phyloP scores from a whole-genome alignment of 305 asterid genomes.

The Plantago coronopus region DNA sequence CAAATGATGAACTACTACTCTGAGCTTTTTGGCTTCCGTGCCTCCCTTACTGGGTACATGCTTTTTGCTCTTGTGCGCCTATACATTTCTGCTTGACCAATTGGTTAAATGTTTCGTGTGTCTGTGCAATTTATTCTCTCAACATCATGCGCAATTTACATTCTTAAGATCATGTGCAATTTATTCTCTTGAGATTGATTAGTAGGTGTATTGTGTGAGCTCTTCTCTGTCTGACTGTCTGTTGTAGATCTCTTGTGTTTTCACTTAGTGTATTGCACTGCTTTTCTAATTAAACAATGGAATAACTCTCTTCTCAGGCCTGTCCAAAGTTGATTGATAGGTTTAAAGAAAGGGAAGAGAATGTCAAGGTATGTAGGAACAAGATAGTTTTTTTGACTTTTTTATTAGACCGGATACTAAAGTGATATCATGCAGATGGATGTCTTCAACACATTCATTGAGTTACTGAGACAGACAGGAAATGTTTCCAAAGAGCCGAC shows the following conservation, averaged over 20 bases:
- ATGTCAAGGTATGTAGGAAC: slow-evolving; percentile 72
- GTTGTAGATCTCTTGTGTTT: slow-evolving; percentile 12
- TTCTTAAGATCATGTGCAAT: no score
- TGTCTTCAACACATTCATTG: slow-evolving; percentile 88
- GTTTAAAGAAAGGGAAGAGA: slow-evolving; percentile 98
- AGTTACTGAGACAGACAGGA: slow-evolving; percentile 94
- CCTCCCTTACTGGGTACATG: neutral
- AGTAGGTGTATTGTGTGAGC: slow-evolving; percentile 5
- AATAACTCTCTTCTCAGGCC: slow-evolving; percentile 54
- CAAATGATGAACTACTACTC: slow-evolving; percentile 7
- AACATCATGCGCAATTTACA: no score
- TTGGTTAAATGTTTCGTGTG: neutral
- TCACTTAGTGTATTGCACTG: slow-evolving; percentile 11
- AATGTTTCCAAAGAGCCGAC: slow-evolving; percentile 85
- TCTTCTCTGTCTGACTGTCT: slow-evolving; percentile 1
- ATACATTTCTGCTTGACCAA: slow-evolving; percentile 7
- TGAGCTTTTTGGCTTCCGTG: slow-evolving; percentile 3
- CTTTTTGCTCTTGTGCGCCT: neutral
- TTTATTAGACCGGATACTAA: slow-evolving; percentile 20
- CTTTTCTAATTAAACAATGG: slow-evolving; percentile 18
- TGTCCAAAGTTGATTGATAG: slow-evolving; percentile 98
- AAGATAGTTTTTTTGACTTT: slow-evolving; percentile 11
- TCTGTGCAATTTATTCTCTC: neutral
- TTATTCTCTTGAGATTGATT: slow-evolving; percentile 7
- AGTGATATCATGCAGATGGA: slow-evolving; percentile 74